These are phyloP conservation scores for Suillus placidus DNA, from an alignment of 768 basidiomycete genomes.

Conservation along the genomic window DNA sequence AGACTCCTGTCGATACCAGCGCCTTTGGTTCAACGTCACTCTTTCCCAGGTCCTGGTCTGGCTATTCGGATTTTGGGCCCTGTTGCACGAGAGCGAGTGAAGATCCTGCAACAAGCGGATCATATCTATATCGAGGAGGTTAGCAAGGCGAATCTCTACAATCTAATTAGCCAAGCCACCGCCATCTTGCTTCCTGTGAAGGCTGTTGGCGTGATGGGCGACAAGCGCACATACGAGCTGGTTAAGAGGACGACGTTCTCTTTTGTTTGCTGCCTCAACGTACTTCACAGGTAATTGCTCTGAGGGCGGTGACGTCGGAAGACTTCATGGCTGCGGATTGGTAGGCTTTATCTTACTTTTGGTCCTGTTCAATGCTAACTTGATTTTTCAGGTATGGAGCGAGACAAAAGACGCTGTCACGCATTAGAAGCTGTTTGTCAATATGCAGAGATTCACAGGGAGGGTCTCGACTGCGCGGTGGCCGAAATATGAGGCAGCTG, in stretches of 20 bases:
- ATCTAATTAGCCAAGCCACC: constrained; percentile 94
- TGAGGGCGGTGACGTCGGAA: constrained; percentile 93
- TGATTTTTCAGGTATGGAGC: constrained; percentile 66
- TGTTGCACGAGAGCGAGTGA: constrained; percentile 91
- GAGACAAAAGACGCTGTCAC: constrained; percentile 36
- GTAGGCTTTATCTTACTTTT: constrained; percentile 45
- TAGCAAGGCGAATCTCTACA: constrained; percentile 87
- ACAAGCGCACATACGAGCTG: constrained; percentile 95
- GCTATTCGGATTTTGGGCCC: constrained; percentile 98
- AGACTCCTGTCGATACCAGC: constrained; percentile 31
- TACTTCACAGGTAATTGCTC: constrained; percentile 73
- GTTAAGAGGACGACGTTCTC: constrained; percentile 36
- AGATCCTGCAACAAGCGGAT: constrained; percentile 89
- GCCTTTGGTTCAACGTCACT: constrained; percentile 93
- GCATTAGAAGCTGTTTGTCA: constrained; percentile 19
- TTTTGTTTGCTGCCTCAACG: constrained; percentile 10
- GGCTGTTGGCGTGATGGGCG: constrained; percentile 98
- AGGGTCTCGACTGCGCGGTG: constrained; percentile 25
- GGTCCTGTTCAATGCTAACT: constrained; percentile 24
- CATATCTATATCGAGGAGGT: constrained; percentile 98
- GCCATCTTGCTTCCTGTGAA: constrained; percentile 94
- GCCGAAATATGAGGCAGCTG: constrained; percentile 26
- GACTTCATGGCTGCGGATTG: constrained; percentile 99
- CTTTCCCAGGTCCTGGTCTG: constrained; percentile 97
- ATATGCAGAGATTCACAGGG: constrained; percentile 4